These are phyloP conservation scores for Avena atlantica DNA, from an alignment of 176 grass and related monocot species.

Conservation along the genomic window DNA sequence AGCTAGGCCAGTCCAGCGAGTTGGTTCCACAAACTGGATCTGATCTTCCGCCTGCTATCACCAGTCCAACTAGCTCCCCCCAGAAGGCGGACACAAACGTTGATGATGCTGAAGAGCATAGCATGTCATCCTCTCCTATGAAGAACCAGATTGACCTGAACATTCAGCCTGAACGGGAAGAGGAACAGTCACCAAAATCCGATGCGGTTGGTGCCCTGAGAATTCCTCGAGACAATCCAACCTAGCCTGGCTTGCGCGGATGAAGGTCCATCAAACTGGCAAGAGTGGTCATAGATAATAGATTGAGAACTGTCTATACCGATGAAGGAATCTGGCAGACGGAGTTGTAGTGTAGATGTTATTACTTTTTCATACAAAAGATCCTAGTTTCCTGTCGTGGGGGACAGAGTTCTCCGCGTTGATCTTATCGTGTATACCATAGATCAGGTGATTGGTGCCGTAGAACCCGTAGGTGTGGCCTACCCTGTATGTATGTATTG, in stretches of 20 bases:
- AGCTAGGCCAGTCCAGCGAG: slow-evolving; percentile 47
- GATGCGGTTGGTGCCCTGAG: slow-evolving; percentile 44
- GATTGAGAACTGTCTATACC: slow-evolving; percentile 53
- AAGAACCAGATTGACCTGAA: slow-evolving; percentile 99
- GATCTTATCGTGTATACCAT: slow-evolving; percentile 52
- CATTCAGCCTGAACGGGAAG: slow-evolving; percentile 94
- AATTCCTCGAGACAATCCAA: slow-evolving; percentile 36
- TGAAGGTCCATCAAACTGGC: background rate
- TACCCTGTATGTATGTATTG: slow-evolving; percentile 52
- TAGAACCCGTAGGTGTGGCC: slow-evolving; percentile 42
- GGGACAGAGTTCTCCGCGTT: slow-evolving; percentile 30
- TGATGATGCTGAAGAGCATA: slow-evolving; percentile 52
- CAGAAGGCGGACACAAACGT: slow-evolving; percentile 46
- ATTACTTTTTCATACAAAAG: slow-evolving; percentile 47
- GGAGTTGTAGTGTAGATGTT: slow-evolving; percentile 52
- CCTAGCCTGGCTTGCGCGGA: background rate
- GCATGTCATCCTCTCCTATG: slow-evolving; percentile 74
- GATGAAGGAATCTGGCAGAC: slow-evolving; percentile 25
- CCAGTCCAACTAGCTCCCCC: slow-evolving; percentile 21
- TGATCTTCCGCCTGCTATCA: background rate
- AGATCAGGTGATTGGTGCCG: slow-evolving; percentile 27
- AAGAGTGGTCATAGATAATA: slow-evolving; percentile 38
- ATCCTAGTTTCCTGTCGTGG: slow-evolving; percentile 20
- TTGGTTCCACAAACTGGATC: slow-evolving; percentile 25
- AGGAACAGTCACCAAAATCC: slow-evolving; percentile 85